Evolutionary conservation across 345 rosid species (phyloP).

Genomic region (Citrus inodora): DNA sequence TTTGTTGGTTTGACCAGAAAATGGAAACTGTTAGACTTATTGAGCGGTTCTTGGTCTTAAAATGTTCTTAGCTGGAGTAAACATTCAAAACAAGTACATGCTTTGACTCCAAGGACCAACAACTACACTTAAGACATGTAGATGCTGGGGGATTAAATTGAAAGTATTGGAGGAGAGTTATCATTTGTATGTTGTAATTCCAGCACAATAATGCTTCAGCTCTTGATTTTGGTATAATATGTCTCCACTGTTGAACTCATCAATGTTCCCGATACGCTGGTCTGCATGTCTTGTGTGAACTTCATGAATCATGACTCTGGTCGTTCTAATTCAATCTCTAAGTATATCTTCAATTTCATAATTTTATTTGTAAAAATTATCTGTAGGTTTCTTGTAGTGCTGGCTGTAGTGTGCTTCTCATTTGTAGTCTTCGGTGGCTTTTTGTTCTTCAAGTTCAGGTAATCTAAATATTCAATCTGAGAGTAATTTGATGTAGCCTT

Average conservation of each 20-base stretch:
- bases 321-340: background rate
- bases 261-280: background rate
- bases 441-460: constrained; percentile 80
- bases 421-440: constrained; percentile 85
- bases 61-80: background rate
- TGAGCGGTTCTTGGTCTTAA: background rate
- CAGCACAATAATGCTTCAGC: background rate
- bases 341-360: background rate
- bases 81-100: background rate
- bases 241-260: background rate
- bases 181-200: background rate
- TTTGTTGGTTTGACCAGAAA: background rate
- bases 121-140: background rate
- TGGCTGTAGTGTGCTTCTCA: constrained; percentile 72
- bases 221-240: background rate
- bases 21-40: background rate
- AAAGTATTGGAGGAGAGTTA: background rate
- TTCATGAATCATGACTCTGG: constrained; percentile 10
- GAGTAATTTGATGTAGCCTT: background rate
- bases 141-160: background rate
- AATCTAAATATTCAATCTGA: constrained; percentile 18
- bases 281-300: background rate
- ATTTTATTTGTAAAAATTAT: constrained; percentile 16
- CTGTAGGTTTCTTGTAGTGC: constrained; percentile 79
- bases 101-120: background rate